Base-by-base conservation (phyloP, 768 basidiomycete genomes). In the Podaxis sp. region DNA sequence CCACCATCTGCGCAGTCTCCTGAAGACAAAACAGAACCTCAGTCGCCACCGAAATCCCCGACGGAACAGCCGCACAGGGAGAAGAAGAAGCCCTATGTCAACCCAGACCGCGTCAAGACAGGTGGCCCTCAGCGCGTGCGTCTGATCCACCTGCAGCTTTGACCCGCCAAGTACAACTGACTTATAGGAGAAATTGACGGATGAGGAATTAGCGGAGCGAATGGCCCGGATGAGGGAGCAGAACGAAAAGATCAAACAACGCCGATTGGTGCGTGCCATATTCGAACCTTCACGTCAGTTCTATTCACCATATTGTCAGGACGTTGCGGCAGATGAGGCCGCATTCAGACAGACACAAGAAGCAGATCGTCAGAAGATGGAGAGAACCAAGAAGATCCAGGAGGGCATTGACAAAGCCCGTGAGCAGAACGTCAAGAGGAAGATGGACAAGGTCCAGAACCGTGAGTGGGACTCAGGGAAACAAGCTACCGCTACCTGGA, bases 381-480 rank as follows among this genome's bases (percentile, higher is more conserved):
- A 79, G 6, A 78, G 83, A 43, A 81, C 71, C 58, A 84, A 85
- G 63, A 88, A 86, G 70, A 80, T 88, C 41, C 92, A 93, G 73
- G 84, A 86, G 64, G 79, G 79, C 37, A 78, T 93, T 63, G 80
- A 93, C 71, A 82, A 82, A 29, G 82, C 89, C 37, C 85, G 91
- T 29, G 89, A 91, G 69, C 85, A 90, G 76, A 91, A 90, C 66
- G 90, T 91, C 57, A 85, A 84, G 67, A 80, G 88, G 38, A 94
- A 94, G 77, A 79, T 93, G 82, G 90, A 89, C n/a, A 91, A 88
- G 76, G 81, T 85, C 24, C 85, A 85, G 68, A 85, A 76, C 65
- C 83, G 92, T 15, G 92, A 94, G 76, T 94, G 92, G 92, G 92
- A 94, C 71, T 87, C 90, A 29, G 89, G 85, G 19, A 94, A 94